Evolutionary conservation across 257 asterid species (phyloP), one percentile per base, ranked within the genome.

Genomic region (Eucommia ulmoides): DNA sequence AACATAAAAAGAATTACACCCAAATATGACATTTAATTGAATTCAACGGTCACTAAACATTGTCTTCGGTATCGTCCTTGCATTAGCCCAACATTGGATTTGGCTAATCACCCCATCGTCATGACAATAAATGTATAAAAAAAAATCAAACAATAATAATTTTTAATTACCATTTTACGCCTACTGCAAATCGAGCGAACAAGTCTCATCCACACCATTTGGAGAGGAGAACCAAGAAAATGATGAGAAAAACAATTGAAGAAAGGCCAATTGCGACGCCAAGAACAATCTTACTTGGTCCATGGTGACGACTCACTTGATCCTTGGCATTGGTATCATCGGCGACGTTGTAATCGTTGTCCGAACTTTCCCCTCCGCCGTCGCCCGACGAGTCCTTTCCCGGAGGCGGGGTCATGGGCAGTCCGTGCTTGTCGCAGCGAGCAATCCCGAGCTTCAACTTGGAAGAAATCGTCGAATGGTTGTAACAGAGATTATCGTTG

Each of bases 241-340:
- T 65, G 50, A 91, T 91, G 38, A 91, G 74, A 59, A 86, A 81
- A 19, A 86, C 88, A 59, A 91, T 77, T 7, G 93, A 73, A 21
- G 96, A 87, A 14, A 91, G 83, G 35, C 81, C 93, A 67, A 91
- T 79, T 1, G 96, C 93, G 58, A 86, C 73, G 24, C 95, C 95
- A 52, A 91, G 88, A 66, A 91, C 96, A 59, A 83, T 71, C 88
- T 78, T 91, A 73, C 63, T 91, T 47, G 96, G 92, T 0, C 99
- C 99, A 52, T 49, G 65, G 35, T 74, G 80, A 62, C 58, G 76
- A n/a, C n/a, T n/a, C n/a, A n/a, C n/a, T 52, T 66, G 71, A 22
- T 55, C 76, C 50, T 46, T 65, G 49, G 21, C 45, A 45, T 45
- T 35, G 48, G 24, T 10, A 17, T 59, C 65, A 22, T 54, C 75